Percentiles rank a stretch among this genome's conserved stretches.
phyloP scores from a whole-genome alignment of 306 rosid species.

The Medicago truncatula region MtrunA17r5.0-ANR NC_053048.1:6179001-6179500 shows the following conservation, averaged over 20 bases:
- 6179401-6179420: too few relatives aligned
- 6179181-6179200: constrained; percentile 12
- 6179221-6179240: background rate
- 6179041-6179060: constrained; percentile 9
- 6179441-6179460: too few relatives aligned
- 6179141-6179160: constrained; percentile 21
- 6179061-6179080: background rate
- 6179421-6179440: too few relatives aligned
- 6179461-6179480: too few relatives aligned
- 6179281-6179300: constrained; percentile 39
- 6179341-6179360: too few relatives aligned
- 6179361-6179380: too few relatives aligned
- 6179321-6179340: constrained; percentile 35
- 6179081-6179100: background rate
- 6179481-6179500: too few relatives aligned
- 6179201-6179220: constrained; percentile 15
- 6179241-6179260: constrained; percentile 14
- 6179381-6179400: too few relatives aligned
- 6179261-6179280: constrained; percentile 31
- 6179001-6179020: background rate
- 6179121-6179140: constrained; percentile 6
- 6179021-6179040: constrained; percentile 18
- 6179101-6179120: constrained; percentile 17
- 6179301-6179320: constrained; percentile 40
- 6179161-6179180: constrained; percentile 13